These are phyloP conservation scores for Cydonia oblonga DNA, from an alignment of 331 rosid genomes.

Conservation along the genomic window DNA sequence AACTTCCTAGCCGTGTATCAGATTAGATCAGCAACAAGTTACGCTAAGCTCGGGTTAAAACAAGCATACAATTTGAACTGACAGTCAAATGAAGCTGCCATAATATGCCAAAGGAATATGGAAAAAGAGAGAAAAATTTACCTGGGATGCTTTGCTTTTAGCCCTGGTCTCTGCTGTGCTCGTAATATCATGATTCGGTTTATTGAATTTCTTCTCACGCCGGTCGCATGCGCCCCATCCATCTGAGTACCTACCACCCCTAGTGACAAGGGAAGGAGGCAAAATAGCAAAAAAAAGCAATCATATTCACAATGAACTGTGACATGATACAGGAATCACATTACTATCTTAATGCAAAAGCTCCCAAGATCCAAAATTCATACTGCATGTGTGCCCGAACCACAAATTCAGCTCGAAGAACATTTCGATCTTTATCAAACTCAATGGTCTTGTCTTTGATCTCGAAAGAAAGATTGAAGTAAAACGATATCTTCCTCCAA, in stretches of 20 bases:
- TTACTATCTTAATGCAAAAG: not conserved
- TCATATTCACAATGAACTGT: not conserved
- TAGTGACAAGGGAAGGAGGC: slow-evolving; percentile 10
- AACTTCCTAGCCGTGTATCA: not conserved
- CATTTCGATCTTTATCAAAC: slow-evolving; percentile 70
- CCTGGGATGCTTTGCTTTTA: slow-evolving; percentile 88
- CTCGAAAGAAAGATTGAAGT: slow-evolving; percentile 68
- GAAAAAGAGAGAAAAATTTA: slow-evolving; percentile 14
- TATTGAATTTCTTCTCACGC: slow-evolving; percentile 72
- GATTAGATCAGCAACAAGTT: not conserved
- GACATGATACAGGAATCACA: not conserved
- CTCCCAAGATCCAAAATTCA: slow-evolving; percentile 23
- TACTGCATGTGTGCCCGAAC: slow-evolving; percentile 95
- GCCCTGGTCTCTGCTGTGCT: slow-evolving; percentile 97
- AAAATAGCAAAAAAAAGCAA: not conserved
- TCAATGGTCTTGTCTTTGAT: slow-evolving; percentile 62
- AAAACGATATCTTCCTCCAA: slow-evolving; percentile 87
- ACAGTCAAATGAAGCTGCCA: not conserved
- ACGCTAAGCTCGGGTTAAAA: not conserved
- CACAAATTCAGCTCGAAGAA: slow-evolving; percentile 82
- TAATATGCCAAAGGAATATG: not conserved
- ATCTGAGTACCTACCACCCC: slow-evolving; percentile 92
- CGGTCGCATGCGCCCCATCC: slow-evolving; percentile 98
- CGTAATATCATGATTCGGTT: slow-evolving; percentile 88
- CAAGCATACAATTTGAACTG: not conserved